Base-by-base conservation (phyloP, 2,329 filamentous ascomycete genomes). In the Penicillium psychrosexuale region DNA sequence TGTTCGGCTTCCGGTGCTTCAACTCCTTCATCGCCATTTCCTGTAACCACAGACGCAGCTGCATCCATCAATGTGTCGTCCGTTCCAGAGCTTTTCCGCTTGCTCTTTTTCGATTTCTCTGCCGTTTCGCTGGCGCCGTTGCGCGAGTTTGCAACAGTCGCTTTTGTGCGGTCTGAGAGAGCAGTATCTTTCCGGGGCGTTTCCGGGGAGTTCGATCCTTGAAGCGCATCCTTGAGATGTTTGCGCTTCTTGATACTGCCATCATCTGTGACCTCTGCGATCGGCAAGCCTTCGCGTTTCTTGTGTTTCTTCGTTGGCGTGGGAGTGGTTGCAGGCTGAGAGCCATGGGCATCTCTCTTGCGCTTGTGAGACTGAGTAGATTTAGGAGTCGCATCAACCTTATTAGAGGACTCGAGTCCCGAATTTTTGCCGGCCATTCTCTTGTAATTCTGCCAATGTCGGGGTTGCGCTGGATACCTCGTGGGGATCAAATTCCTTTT, bases 371-470 rank as follows among this genome's bases (percentile, higher is more conserved):
- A 60, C 49, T 66, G 66, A 31, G 64, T 61, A 17, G 57, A 60
- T 45, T 58, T 64, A 33, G 61, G 55, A 2, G 61, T 61, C 15
- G 57, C 57, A 31, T 59, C 45, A 51, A 59, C 57, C 27, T 58
- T 66, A 37, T 61, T 61, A 3, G 76, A 72, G 49, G 78, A 77
- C 39, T 76, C 75, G 61, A 77, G 74, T 30, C 74, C 70, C 60
- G 80, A 78, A 34, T 80, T 72, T 45, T 74, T 72, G 50, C 71
- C 74, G 55, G 77, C 71, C 78, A 82, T 82, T 54, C 51, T 69
- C 40, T 40, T 44, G 28, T 6, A 51, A 52, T 50, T 40, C n/a
- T 53, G 51, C 51, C 49, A 61, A 60, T 43, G 53, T 47, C 34
- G 24, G 19, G 24, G n/a, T 58, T 45, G 17, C 15, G 42, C 27